Conservation (phyloP, 2,329 filamentous ascomycete genomes). For the Neocucurbitaria cava region DNA sequence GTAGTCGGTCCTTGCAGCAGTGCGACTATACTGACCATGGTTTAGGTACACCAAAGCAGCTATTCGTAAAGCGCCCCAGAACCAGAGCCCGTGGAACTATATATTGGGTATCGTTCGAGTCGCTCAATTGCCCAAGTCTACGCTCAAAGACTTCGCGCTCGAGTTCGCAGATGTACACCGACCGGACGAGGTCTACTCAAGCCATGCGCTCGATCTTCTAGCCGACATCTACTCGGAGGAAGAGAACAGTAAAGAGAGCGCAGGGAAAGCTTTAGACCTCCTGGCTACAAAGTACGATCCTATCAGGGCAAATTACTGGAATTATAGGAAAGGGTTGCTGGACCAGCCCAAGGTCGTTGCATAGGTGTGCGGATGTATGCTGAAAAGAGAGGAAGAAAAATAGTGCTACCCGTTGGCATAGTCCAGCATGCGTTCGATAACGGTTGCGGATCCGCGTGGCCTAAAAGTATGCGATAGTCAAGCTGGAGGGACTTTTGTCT, state of each 20-base stretch:
- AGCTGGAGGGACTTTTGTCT: conserved; percentile 4
- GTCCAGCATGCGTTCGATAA: conserved; percentile 9
- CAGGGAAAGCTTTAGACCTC: conserved; percentile 73
- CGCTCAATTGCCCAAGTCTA: conserved; percentile 59
- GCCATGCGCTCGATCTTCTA: conserved; percentile 72
- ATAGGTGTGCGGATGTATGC: conserved; percentile 15
- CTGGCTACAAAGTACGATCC: conserved; percentile 89
- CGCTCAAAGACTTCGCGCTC: conserved; percentile 61
- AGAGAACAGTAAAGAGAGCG: conserved; percentile 65
- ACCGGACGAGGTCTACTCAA: conserved; percentile 63
- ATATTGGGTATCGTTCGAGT: conserved; percentile 77
- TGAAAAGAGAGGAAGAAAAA: conserved; percentile 9
- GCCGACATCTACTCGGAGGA: conserved; percentile 69
- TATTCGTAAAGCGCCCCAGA: conserved; percentile 84
- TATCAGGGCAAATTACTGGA: conserved; percentile 91
- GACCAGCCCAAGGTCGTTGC: conserved; percentile 31
- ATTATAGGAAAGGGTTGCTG: conserved; percentile 66
- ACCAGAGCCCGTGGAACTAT: conserved; percentile 95
- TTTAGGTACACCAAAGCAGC: conserved; percentile 67
- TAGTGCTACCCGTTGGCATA: conserved; percentile 35
- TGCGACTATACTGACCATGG: conserved; percentile 25
- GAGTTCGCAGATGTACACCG: conserved; percentile 60
- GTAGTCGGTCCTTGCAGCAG: not conserved
- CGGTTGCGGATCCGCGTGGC: conserved; percentile 24
- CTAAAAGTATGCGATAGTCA: conserved; percentile 4